Conservation (phyloP, 2,329 filamentous ascomycete genomes). For the Nothopassalora personata region DNA sequence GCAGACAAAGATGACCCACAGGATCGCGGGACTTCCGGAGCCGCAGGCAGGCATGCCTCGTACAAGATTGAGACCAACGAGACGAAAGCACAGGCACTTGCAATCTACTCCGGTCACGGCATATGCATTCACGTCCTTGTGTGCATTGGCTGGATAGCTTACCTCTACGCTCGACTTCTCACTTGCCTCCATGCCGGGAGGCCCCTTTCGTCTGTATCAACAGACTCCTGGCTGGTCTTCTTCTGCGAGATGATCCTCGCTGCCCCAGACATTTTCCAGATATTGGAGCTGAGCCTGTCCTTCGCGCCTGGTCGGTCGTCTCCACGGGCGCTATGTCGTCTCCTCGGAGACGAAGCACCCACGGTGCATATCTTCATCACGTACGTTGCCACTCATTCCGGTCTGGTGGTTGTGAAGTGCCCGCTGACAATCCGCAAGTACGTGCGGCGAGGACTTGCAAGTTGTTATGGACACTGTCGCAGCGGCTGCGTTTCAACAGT, state of each 20-base stretch:
- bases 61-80: no score
- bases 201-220: background rate
- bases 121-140: background rate
- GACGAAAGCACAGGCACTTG: background rate
- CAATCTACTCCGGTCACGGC: background rate
- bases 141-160: background rate
- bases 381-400: background rate
- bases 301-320: background rate
- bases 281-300: background rate
- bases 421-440: background rate
- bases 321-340: background rate
- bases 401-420: background rate
- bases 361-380: slow-evolving; percentile 5
- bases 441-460: slow-evolving; percentile 8
- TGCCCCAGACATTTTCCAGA: background rate
- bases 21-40: no score
- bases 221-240: background rate
- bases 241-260: background rate
- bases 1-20: no score
- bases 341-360: background rate
- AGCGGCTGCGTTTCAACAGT: slow-evolving; percentile 8
- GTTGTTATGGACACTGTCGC: slow-evolving; percentile 13
- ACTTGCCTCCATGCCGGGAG: background rate
- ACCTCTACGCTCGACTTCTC: background rate
- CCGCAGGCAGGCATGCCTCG: no score